A percentile compares a stretch with the other conserved stretches of the same genome.
phyloP scores from a whole-genome alignment of 345 rosid species.

The Bruguiera sexangula region DNA sequence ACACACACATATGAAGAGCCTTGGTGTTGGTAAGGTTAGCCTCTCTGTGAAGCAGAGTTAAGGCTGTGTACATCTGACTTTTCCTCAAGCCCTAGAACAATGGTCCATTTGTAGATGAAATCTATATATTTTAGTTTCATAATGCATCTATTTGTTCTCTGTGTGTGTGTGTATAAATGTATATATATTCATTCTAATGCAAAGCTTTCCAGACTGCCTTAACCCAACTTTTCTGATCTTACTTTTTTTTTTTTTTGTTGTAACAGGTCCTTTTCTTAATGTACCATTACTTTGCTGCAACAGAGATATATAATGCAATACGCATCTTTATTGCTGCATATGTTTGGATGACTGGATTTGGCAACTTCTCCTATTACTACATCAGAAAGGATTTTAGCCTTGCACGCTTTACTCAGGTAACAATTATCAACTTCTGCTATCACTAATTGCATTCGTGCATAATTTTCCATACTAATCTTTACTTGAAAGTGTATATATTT shows the following conservation, averaged over 20 bases:
- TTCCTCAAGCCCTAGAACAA: neutral
- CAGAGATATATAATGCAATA: conserved; percentile 88
- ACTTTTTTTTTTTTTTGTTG: neutral
- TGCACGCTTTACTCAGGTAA: conserved; percentile 90
- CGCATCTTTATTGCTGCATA: conserved; percentile 96
- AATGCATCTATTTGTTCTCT: conserved; percentile 2
- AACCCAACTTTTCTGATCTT: conserved; percentile 1
- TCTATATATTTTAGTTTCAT: conserved; percentile 2
- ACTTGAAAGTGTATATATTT: neutral
- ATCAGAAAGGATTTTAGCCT: conserved; percentile 91
- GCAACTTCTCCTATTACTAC: conserved; percentile 94
- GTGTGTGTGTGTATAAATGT: neutral
- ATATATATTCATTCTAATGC: neutral
- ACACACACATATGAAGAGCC: no score
- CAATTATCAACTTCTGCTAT: neutral
- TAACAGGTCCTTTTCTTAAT: conserved; percentile 87
- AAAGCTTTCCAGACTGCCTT: conserved; percentile 5
- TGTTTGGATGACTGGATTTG: conserved; percentile 99
- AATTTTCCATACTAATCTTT: conserved; percentile 1
- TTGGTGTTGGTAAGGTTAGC: no score
- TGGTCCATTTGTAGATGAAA: neutral
- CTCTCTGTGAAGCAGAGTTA: neutral
- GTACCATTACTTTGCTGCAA: conserved; percentile 98
- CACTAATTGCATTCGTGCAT: conserved; percentile 1
- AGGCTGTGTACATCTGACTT: neutral